These are phyloP conservation scores for Exophiala sideris DNA, from an alignment of 2,329 filamentous ascomycete genomes.

Conservation along the genomic window DNA sequence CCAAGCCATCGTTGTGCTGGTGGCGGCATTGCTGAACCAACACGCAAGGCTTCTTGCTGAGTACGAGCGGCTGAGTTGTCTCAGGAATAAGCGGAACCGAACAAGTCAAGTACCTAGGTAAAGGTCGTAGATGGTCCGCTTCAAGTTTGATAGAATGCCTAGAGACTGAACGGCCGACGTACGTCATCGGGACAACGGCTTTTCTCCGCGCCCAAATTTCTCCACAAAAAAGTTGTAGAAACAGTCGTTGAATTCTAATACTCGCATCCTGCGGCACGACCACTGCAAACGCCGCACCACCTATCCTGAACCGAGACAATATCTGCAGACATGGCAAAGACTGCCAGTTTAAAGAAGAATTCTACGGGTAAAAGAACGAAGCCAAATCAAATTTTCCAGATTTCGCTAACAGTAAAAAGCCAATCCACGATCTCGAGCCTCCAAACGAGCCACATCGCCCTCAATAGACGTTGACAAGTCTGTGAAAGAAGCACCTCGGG, in stretches of 20 bases:
- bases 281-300: not conserved
- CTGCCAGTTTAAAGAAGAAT: slow-evolving; percentile 13
- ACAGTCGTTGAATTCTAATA: not conserved
- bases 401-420: slow-evolving; percentile 36
- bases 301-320: not conserved
- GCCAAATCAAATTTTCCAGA: not conserved
- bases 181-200: no score
- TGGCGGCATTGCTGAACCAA: no score
- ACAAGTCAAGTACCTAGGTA: no score
- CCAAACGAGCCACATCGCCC: slow-evolving; percentile 55
- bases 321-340: slow-evolving; percentile 27
- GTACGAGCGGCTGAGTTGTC: no score
- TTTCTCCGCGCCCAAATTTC: no score
- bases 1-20: no score
- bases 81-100: no score
- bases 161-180: no score
- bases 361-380: slow-evolving; percentile 6
- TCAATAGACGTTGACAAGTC: slow-evolving; percentile 53
- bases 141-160: no score
- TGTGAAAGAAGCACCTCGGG: slow-evolving; percentile 41
- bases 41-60: no score
- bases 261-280: not conserved
- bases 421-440: slow-evolving; percentile 57
- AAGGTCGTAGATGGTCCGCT: no score
- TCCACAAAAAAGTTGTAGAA: not conserved